phyloP scores from a whole-genome alignment of 1,284 basidiomycete genomes.

The Boletus hoseneyae region DNA sequence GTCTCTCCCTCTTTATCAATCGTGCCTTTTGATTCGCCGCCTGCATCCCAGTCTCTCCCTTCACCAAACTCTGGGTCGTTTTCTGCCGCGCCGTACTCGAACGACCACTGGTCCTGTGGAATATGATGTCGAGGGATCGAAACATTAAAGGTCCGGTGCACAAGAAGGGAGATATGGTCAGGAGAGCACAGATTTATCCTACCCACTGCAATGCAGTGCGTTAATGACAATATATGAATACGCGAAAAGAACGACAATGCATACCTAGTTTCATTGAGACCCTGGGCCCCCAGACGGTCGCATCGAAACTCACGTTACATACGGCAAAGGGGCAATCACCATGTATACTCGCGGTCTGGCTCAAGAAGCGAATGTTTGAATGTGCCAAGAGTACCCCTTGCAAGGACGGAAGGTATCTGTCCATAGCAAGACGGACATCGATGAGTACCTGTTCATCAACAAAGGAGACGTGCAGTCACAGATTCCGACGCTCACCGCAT shows the following conservation, averaged over 20 bases:
- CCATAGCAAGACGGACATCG: not conserved
- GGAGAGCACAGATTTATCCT: conserved; percentile 89
- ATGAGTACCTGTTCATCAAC: conserved; percentile 6
- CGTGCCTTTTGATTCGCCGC: conserved; percentile 22
- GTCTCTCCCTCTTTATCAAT: conserved; percentile 23
- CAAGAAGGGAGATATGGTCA: conserved; percentile 89
- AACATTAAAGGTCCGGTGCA: conserved; percentile 95
- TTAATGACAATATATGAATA: conserved; percentile 3
- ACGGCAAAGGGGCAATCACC: conserved; percentile 87
- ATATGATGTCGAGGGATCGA: conserved; percentile 95
- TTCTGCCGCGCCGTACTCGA: conserved; percentile 78
- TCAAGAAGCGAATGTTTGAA: conserved; percentile 70
- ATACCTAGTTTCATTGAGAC: conserved; percentile 83
- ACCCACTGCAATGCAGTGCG: conserved; percentile 54
- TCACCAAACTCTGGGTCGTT: conserved; percentile 70
- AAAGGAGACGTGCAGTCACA: conserved; percentile 3
- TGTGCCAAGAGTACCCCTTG: conserved; percentile 88
- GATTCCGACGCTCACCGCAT: conserved; percentile 71
- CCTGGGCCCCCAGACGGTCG: conserved; percentile 86
- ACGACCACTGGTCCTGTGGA: conserved; percentile 77
- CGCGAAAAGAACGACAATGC: conserved; percentile 25
- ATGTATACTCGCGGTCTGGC: conserved; percentile 68
- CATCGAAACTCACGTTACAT: conserved; percentile 75
- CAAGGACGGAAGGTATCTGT: conserved; percentile 85
- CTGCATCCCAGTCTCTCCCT: conserved; percentile 26